phyloP scores from a whole-genome alignment of 1,284 basidiomycete species.

The Golubevia sp. region DNA sequence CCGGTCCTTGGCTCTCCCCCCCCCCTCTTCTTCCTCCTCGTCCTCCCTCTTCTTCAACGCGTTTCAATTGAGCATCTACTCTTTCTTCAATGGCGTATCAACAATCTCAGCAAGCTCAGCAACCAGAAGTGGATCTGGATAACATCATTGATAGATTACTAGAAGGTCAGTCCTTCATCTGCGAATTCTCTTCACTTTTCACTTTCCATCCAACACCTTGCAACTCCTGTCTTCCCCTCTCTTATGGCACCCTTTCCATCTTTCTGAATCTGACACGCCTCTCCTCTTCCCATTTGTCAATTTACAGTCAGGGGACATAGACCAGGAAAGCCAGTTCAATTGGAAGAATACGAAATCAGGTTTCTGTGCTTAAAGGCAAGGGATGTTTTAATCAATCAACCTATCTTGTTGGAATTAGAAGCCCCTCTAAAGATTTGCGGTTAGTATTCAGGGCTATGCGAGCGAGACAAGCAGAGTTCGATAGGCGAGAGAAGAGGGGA shows the following conservation, averaged over 20 bases:
- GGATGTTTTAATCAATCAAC: slow-evolving; percentile 1
- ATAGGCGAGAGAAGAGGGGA: too few species aligned
- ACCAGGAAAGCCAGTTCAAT: not conserved
- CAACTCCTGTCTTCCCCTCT: slow-evolving; percentile 1
- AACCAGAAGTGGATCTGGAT: slow-evolving; percentile 87
- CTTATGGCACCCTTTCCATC: not conserved
- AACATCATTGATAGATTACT: slow-evolving; percentile 95
- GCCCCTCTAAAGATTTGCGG: slow-evolving; percentile 1
- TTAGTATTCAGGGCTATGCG: not conserved
- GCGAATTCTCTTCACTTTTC: slow-evolving; percentile 5
- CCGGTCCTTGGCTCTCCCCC: too few species aligned
- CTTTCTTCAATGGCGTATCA: not conserved
- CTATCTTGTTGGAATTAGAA: slow-evolving; percentile 1
- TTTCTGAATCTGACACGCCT: not conserved
- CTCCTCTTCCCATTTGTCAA: not conserved
- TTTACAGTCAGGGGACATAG: not conserved
- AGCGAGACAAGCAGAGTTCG: too few species aligned
- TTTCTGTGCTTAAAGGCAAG: not conserved
- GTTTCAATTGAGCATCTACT: not conserved
- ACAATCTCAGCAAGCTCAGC: slow-evolving; percentile 4
- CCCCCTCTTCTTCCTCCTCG: not conserved
- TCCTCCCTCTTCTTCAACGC: not conserved
- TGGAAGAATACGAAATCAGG: not conserved
- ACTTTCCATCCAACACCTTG: slow-evolving; percentile 3
- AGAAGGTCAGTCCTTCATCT: slow-evolving; percentile 75